Evolutionary conservation across 2,329 filamentous ascomycete species (phyloP), one percentile per base, ranked within the genome.

Genomic region (Fusarium illudens): DNA sequence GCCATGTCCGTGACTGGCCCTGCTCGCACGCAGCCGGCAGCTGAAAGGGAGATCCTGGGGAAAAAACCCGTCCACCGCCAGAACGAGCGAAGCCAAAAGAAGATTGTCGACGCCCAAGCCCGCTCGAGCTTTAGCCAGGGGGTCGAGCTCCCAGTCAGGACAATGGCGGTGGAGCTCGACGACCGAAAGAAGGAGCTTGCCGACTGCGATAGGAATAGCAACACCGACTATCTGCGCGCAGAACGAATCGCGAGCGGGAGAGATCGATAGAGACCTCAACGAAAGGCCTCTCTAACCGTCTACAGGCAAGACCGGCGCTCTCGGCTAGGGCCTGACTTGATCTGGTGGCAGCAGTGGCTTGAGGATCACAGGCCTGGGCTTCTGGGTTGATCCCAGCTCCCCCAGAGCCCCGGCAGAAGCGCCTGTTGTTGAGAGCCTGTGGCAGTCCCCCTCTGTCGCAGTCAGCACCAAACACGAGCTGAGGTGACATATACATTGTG

Each of bases 311-410:
- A 48, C 62, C 34, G 51, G 61, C 57, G 32, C 42, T 25, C 34
- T 42, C 37, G 37, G 58, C 58, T 59, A 56, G 54, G 46, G 30
- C 60, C 32, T 64, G 46, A 42, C 69, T 42, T 72, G 71, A 73
- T 73, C 71, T 72, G 65, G 72, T 73, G 71, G 69, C 67, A 72
- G 62, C 63, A 56, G 71, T 73, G 71, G 71, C 69, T 73, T 73
- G 60, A 58, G 70, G 67, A 73, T 73, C 67, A 73, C 67, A 72
- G 67, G 67, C 62, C 46, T 65, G 34, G 36, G 29, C 30, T 63
- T 30, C 71, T 65, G 33, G 71, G 69, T 72, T 73, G 44, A 68
- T 71, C 71, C 71, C 53, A 60, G 65, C 34, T 65, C 32, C 30
- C 48, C 36, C 54, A 39, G 36, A 52, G 29, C 44, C 39, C 25